Evolutionary conservation across 2,329 filamentous ascomycete species (phyloP), one percentile per base, ranked within the genome.

Genomic region (Kalmusia sp.): DNA sequence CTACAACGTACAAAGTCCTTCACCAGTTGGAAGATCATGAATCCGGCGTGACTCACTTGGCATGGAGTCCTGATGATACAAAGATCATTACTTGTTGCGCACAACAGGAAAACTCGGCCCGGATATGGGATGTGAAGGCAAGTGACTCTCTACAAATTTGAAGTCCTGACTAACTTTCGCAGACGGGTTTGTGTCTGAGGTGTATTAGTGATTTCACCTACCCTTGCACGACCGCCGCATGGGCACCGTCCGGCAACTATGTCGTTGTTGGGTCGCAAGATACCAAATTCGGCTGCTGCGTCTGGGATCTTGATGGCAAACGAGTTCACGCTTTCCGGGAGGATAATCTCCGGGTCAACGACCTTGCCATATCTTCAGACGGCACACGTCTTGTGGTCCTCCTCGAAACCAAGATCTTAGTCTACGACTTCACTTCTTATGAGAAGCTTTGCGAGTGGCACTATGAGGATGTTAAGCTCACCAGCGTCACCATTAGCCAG

Each of bases 31-130:
- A 79, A 4, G 86, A 88, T 3, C 91, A 96, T 63, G 81, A 84
- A 1, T 88, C 90, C 5, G 89, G 90, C 1, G 88, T 97, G 11
- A 88, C 90, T 17, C 92, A 93, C 65, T 77, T 96, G 3, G 83
- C 91, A 1, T 99, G 95, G 91, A 97, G 93, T 69, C 95, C 93
- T 4, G 92, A 99, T 72, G 91, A 96, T 75, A 83, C 84, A 1
- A 91, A 91, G 76, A 81, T 99, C 28, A 86, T 98, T 33, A 93
- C 89, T 14, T 98, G 93, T 71, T 90, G 86, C 14, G 83, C 86
- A 60, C 91, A 70, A 38, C 65, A 67, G 37, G 74, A 96, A 67
- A 84, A 83, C 39, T 83, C 82, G 57, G 92, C 91, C 1, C 84
- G 88, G 30, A 75, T 96, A 57, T 96, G 91, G 90, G 85, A 92